phyloP scores from a whole-genome alignment of 768 basidiomycete genomes.

The Phlegmacium glaucopus region DNA sequence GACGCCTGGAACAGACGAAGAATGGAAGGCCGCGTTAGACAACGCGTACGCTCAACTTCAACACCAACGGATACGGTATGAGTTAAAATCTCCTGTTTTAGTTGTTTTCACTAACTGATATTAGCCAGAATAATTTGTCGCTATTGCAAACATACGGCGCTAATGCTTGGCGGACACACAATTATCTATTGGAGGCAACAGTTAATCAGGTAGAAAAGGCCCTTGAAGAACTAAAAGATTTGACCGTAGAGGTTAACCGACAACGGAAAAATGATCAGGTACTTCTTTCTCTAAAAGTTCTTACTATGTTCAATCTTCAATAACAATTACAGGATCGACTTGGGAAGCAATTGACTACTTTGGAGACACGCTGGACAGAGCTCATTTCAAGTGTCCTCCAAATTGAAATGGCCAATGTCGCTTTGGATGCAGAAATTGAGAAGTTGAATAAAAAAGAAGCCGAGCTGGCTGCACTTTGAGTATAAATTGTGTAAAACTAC shows the following conservation, averaged over 20 bases:
- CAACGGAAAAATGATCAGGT: constrained; percentile 87
- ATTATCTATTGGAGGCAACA: constrained; percentile 79
- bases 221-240: constrained; percentile 73
- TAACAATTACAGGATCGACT: constrained; percentile 54
- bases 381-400: constrained; percentile 87
- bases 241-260: constrained; percentile 84
- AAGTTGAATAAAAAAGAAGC: constrained; percentile 55
- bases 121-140: constrained; percentile 78
- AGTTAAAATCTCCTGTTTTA: neutral
- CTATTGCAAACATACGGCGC: constrained; percentile 83
- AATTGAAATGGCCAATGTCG: constrained; percentile 93
- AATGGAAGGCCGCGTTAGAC: constrained; percentile 70
- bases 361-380: constrained; percentile 93
- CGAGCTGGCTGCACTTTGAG: constrained; percentile 49
- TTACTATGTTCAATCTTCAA: neutral
- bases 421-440: constrained; percentile 78
- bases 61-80: constrained; percentile 78
- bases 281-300: constrained; percentile 9
- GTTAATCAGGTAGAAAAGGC: constrained; percentile 68
- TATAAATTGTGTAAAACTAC: too few relatives aligned
- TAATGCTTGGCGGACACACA: constrained; percentile 91
- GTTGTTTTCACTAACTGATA: constrained; percentile 3
- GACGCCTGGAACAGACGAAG: constrained; percentile 63
- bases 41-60: constrained; percentile 83
- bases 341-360: constrained; percentile 72